Evolutionary conservation across 176 grass and related monocot genomes (phyloP).

Genomic region (Elymus sibiricus): DNA sequence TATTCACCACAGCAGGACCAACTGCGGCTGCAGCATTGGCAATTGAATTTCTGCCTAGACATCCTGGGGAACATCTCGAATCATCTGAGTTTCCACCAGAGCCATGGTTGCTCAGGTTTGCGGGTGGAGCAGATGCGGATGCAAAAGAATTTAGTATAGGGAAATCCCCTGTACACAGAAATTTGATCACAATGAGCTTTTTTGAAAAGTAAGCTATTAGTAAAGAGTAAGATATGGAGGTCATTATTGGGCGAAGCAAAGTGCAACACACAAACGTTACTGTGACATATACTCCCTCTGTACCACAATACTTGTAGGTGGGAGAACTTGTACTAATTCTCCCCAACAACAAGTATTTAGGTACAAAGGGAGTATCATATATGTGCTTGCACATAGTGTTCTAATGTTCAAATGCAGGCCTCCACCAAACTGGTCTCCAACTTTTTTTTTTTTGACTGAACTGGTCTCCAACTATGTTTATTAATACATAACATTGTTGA

Average conservation of each 20-base stretch:
- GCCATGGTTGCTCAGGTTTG: constrained; percentile 25
- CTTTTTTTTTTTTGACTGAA: not conserved
- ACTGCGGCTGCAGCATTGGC: constrained; percentile 65
- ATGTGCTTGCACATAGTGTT: not conserved
- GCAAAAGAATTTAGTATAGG: constrained; percentile 33
- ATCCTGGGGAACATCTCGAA: constrained; percentile 51
- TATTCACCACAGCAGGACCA: constrained; percentile 82
- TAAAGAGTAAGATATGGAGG: not conserved
- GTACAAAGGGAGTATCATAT: too few species aligned
- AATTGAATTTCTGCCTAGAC: constrained; percentile 61
- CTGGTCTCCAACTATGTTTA: not conserved
- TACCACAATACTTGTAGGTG: too few species aligned
- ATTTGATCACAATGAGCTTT: constrained; percentile 17
- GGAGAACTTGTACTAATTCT: too few species aligned
- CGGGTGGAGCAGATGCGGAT: constrained; percentile 26
- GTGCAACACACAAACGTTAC: not conserved
- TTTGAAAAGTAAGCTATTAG: not conserved
- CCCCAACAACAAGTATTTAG: too few species aligned
- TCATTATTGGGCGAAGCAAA: not conserved
- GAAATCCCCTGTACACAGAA: constrained; percentile 17
- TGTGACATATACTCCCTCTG: too few species aligned
- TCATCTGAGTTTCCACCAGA: constrained; percentile 44
- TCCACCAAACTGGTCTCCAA: not conserved
- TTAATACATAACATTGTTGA: not conserved
- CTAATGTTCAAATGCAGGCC: not conserved